Conservation (phyloP, 176 grass and related monocot genomes). For the Otatea glauca region DNA sequence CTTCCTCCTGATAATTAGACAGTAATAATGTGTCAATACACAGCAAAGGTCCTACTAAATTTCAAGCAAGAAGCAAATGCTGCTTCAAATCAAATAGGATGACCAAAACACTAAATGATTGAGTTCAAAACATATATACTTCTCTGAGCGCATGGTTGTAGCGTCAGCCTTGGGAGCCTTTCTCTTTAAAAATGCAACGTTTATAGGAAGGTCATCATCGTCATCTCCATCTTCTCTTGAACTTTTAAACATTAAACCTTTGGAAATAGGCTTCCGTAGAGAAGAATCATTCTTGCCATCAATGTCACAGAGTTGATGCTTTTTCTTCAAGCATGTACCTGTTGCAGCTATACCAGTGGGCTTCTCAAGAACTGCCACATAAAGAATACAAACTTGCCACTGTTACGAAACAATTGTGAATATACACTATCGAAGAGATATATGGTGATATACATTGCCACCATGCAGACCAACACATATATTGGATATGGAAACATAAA, state of each 20-base stretch:
- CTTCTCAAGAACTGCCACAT: slow-evolving; percentile 16
- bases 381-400: not conserved
- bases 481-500: not conserved
- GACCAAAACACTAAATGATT: not conserved
- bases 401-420: not conserved
- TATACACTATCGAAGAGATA: not conserved
- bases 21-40: not conserved
- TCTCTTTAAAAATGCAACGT: not conserved
- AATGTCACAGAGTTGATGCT: not conserved
- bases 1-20: not conserved
- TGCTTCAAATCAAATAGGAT: not conserved
- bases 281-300: not conserved
- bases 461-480: not conserved
- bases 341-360: not conserved
- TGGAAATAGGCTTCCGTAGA: not conserved
- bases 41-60: not conserved
- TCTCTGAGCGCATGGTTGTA: not conserved
- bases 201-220: not conserved
- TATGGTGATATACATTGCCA: not conserved
- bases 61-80: not conserved
- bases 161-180: not conserved
- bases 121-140: not conserved
- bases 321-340: not conserved
- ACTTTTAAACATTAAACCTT: not conserved
- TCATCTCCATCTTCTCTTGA: not conserved